These are phyloP conservation scores for Plasmodium vinckei DNA, from an alignment of 169 alveolate species.

Conservation along the genomic window DNA sequence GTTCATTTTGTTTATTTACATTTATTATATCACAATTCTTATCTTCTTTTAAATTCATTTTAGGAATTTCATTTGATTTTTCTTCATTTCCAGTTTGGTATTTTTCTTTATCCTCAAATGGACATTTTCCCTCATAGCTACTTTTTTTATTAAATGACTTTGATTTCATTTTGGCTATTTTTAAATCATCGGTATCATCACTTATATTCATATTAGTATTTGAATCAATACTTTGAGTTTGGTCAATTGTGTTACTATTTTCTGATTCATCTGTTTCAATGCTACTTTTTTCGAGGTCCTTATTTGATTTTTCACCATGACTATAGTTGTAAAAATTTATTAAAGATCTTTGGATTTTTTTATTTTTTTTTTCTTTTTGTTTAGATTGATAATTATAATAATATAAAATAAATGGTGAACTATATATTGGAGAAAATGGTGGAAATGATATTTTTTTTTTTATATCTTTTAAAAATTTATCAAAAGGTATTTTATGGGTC, in stretches of 20 bases:
- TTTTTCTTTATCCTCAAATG: too few relatives aligned
- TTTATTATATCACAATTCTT: too few relatives aligned
- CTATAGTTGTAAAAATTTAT: slow-evolving; percentile 26
- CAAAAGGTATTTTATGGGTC: slow-evolving; percentile 64
- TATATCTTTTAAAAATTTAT: slow-evolving; percentile 49
- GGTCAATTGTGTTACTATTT: slow-evolving; percentile 2
- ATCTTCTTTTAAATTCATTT: too few relatives aligned
- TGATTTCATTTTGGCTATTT: too few relatives aligned
- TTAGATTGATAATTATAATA: slow-evolving; percentile 37
- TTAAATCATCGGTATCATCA: too few relatives aligned
- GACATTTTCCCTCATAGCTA: too few relatives aligned
- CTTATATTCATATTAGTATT: too few relatives aligned
- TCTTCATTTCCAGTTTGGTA: too few relatives aligned
- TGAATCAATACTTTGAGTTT: too few relatives aligned
- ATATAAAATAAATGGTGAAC: slow-evolving; percentile 66
- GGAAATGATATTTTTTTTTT: slow-evolving; percentile 60
- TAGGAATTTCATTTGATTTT: too few relatives aligned
- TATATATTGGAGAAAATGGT: slow-evolving; percentile 72
- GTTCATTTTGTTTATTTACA: too few relatives aligned
- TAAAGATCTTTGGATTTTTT: slow-evolving; percentile 19
- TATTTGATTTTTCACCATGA: background rate
- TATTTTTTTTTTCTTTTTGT: slow-evolving; percentile 40
- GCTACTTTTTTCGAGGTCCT: background rate
- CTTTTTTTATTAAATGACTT: too few relatives aligned
- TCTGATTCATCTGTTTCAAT: background rate